phyloP scores from a whole-genome alignment of 2,329 filamentous ascomycete species.

The Didymellaceae sp. region DNA sequence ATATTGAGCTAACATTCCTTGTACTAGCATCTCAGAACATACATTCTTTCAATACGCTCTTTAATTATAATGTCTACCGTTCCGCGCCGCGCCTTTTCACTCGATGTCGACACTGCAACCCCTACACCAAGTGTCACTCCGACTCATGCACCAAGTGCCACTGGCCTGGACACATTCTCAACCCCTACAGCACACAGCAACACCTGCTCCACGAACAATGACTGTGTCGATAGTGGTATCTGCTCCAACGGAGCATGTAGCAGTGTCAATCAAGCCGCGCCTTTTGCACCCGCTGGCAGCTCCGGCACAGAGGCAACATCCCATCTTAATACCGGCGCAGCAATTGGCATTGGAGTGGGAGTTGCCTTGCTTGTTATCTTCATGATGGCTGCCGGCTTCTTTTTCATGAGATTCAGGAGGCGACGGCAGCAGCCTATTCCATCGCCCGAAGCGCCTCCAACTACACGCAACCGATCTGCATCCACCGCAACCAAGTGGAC shows the following conservation, averaged over 20 bases:
- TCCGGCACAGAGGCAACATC: conserved; percentile 23
- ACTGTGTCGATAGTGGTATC: conserved; percentile 35
- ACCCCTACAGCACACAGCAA: conserved; percentile 20
- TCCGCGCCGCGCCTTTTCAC: conserved; percentile 10
- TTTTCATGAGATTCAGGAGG: conserved; percentile 30
- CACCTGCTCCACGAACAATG: conserved; percentile 28
- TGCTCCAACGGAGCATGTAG: conserved; percentile 34
- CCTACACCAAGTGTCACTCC: conserved; percentile 13
- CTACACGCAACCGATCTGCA: conserved; percentile 18
- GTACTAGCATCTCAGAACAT: conserved; percentile 2
- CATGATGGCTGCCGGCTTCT: conserved; percentile 29
- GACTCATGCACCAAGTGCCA: neutral
- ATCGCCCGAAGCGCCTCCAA: conserved; percentile 23
- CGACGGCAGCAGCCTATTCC: conserved; percentile 18
- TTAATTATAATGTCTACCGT: conserved; percentile 42
- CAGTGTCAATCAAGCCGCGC: conserved; percentile 24
- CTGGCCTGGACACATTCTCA: neutral
- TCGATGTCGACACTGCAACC: conserved; percentile 23
- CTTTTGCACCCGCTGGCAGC: conserved; percentile 24
- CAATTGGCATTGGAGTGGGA: conserved; percentile 38
- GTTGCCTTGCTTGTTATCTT: conserved; percentile 29
- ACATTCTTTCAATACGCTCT: conserved; percentile 13
- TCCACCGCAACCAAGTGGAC: conserved; percentile 28
- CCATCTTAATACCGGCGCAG: conserved; percentile 27
- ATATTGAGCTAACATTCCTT: neutral